Base-by-base conservation (phyloP, 139 green algal species). In the Chlamydomonas sp. region DNA sequence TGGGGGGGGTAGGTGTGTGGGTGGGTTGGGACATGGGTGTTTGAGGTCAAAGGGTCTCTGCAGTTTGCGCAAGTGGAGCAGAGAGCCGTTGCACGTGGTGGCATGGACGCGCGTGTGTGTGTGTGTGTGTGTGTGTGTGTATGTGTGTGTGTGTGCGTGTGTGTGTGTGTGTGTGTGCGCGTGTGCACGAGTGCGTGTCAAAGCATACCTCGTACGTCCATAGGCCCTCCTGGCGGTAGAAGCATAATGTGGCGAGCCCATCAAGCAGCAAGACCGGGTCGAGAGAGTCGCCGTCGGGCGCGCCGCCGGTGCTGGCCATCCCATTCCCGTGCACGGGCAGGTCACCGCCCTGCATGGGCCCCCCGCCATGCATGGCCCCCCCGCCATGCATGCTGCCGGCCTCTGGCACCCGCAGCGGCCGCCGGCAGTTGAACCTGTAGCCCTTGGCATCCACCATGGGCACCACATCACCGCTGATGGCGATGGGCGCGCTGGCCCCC, bases 151-250 rank as follows among this genome's bases (percentile, higher is more conserved):
- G 47, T 26, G 43, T n/a, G n/a, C n/a, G n/a, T n/a, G 43, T 54
- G 16, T 13, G 13, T 54, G 43, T 26, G 16, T 16, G 43, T 13
- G 13, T 54, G 43, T 16, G 13, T 13, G 13, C 43, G 13, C 16
- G 43, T 54, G 13, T 13, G 16, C 13, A 13, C 43, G 16, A 16
- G 43, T 26, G 16, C 13, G 13, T 26, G 16, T 54, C 16, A 54
- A 54, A 13, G 16, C 43, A 10, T 64, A 66, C 59, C 83, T 96
- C 90, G 69, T 96, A 97, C 8, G 87, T 95, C 91, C 91, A 97
- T 75, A 88, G 88, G 10, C 87, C 90, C 60, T 96, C 90, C 10
- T 90, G 48, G 1, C 82, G 80, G 50, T 90, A 91, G 36, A 87
- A 69, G 58, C 82, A 88, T 16, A 70, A 35, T 2, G 29, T 43